Percentiles rank a stretch among this genome's conserved stretches.
Evolutionary conservation across 2,329 filamentous ascomycete genomes (phyloP).

Genomic region (Pseudogymnoascus sp.): DNA sequence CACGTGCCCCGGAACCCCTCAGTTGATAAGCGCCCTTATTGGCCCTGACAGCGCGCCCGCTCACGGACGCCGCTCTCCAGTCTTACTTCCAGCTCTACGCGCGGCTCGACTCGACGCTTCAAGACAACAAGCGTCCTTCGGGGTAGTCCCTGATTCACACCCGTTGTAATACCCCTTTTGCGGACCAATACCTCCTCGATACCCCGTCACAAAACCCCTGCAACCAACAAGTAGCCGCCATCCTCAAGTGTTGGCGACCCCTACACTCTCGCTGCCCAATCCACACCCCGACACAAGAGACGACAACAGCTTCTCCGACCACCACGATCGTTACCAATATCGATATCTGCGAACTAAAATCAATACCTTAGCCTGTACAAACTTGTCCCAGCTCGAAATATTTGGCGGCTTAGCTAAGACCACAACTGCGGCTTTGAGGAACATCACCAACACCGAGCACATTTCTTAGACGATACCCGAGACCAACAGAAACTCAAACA

Average conservation of each 20-base stretch:
- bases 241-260: not conserved
- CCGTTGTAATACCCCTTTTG: not conserved
- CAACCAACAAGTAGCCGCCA: not conserved
- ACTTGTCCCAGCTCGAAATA: not conserved
- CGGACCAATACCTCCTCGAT: not conserved
- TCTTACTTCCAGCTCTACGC: slow-evolving; percentile 6
- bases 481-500: not conserved
- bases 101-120: not conserved
- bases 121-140: slow-evolving; percentile 6
- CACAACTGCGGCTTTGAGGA: not conserved
- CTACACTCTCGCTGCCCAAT: slow-evolving; percentile 4
- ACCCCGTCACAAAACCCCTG: not conserved
- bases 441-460: not conserved
- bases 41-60: not conserved
- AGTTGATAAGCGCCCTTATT: slow-evolving; percentile 4
- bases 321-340: slow-evolving; percentile 6
- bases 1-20: not conserved
- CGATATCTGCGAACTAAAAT: not conserved
- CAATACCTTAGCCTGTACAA: not conserved
- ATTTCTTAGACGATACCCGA: not conserved
- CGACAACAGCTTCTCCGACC: not conserved
- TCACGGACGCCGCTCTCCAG: not conserved
- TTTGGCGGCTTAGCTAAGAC: not conserved
- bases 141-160: slow-evolving; percentile 1
- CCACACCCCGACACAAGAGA: not conserved